Evolutionary conservation across 2,329 filamentous ascomycete species (phyloP).

Genomic region (Podosphaera xanthii): DNA sequence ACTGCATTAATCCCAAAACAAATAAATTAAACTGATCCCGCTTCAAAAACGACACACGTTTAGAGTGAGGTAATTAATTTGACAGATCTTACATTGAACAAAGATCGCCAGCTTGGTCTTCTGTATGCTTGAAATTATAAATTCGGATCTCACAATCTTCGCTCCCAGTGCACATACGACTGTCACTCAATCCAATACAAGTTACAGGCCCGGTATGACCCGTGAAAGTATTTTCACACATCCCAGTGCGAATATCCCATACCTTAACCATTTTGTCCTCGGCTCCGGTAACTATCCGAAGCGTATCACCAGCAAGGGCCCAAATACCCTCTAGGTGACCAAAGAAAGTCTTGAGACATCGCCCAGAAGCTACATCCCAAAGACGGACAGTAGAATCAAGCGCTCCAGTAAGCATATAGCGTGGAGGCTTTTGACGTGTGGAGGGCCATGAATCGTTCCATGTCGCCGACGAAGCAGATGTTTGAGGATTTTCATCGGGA

Average conservation of each 20-base stretch:
- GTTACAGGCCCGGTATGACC: slow-evolving; percentile 82
- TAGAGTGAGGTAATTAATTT: not conserved
- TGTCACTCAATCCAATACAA: slow-evolving; percentile 78
- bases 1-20: too few relatives aligned
- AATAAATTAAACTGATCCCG: too few relatives aligned
- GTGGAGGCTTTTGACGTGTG: slow-evolving; percentile 49
- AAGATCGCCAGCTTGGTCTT: not conserved
- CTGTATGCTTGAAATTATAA: slow-evolving; percentile 37
- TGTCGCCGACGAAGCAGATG: slow-evolving; percentile 2
- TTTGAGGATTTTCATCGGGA: slow-evolving; percentile 3
- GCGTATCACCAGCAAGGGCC: slow-evolving; percentile 71
- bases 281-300: slow-evolving; percentile 70
- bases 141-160: slow-evolving; percentile 83
- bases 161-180: slow-evolving; percentile 70
- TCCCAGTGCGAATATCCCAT: slow-evolving; percentile 82
- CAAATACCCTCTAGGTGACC: slow-evolving; percentile 92
- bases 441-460: slow-evolving; percentile 31
- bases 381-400: slow-evolving; percentile 79
- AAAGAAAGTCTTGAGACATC: slow-evolving; percentile 79
- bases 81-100: not conserved
- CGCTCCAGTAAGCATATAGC: slow-evolving; percentile 82
- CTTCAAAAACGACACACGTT: not conserved
- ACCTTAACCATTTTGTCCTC: slow-evolving; percentile 91
- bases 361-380: slow-evolving; percentile 69
- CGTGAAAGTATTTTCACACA: slow-evolving; percentile 78